Conservation (phyloP, 2,329 filamentous ascomycete genomes). For the Fusarium austroafricanum region DNA sequence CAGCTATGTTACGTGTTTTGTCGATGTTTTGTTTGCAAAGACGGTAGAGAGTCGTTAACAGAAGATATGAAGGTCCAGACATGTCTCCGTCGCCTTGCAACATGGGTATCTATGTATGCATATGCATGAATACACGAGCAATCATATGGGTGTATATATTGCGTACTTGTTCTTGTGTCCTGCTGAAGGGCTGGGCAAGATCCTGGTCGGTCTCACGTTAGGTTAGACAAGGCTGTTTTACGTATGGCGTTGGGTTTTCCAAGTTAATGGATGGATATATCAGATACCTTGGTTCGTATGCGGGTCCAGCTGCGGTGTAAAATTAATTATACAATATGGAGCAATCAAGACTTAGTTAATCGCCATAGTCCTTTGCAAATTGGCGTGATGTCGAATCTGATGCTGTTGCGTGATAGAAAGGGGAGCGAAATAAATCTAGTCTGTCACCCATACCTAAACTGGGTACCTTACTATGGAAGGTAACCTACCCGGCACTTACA, state of each 20-base stretch:
- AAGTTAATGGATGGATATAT: neutral
- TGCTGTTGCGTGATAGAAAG: no score
- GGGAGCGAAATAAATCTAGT: no score
- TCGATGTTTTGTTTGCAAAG: constrained; percentile 43
- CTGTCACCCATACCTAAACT: no score
- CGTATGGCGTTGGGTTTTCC: constrained; percentile 16
- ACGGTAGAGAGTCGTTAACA: constrained; percentile 40
- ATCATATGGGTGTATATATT: neutral
- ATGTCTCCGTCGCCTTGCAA: neutral
- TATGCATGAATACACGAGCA: no score
- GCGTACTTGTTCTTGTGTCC: neutral
- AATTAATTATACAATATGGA: neutral
- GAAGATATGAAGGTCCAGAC: neutral
- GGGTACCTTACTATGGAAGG: no score
- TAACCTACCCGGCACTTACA: no score
- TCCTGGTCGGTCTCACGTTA: no score
- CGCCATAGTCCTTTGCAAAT: neutral
- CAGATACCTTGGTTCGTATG: constrained; percentile 5
- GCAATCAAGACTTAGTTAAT: neutral
- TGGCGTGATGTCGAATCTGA: neutral
- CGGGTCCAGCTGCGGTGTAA: neutral
- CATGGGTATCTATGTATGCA: no score
- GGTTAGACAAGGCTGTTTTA: neutral
- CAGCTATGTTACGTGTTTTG: constrained; percentile 37
- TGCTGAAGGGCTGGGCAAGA: neutral